These are phyloP conservation scores for Coemansia sp. DNA, from an alignment of 192 early-diverging fungal species.

Conservation along the genomic window DNA sequence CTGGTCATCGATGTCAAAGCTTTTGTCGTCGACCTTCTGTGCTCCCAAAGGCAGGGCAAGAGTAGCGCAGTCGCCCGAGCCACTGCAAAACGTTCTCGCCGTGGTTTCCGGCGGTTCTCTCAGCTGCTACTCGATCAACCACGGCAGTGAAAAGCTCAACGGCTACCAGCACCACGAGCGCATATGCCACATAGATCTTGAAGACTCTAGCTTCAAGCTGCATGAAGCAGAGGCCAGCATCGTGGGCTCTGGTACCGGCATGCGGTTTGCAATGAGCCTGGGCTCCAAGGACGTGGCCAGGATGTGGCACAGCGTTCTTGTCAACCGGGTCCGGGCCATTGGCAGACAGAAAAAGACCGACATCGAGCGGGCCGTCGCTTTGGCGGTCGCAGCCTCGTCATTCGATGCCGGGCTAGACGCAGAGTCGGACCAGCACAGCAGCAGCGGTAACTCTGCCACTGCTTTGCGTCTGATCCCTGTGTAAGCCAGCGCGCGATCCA, in stretches of 20 bases:
- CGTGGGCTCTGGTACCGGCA: not conserved
- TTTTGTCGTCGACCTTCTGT: not conserved
- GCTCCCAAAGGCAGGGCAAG: not conserved
- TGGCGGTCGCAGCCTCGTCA: conserved; percentile 1
- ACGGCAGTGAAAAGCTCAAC: conserved; percentile 3
- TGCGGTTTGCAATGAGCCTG: conserved; percentile 29
- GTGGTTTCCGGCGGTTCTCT: conserved; percentile 21
- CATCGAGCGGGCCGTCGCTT: conserved; percentile 1
- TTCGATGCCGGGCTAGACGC: not conserved
- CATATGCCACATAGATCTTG: conserved; percentile 10
- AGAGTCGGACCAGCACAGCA: not conserved
- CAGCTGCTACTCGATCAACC: conserved; percentile 17
- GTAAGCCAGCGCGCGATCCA: not conserved
- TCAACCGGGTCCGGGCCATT: conserved; percentile 4
- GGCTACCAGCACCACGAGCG: conserved; percentile 3
- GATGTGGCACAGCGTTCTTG: conserved; percentile 28
- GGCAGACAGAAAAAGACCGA: not conserved
- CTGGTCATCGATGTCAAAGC: not conserved
- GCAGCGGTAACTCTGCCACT: not conserved
- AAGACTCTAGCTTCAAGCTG: conserved; percentile 1
- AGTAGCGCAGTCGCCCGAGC: not conserved
- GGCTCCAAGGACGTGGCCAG: conserved; percentile 26
- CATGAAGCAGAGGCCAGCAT: not conserved
- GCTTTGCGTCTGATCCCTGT: conserved; percentile 6
- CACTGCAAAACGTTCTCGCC: conserved; percentile 19